phyloP scores from a whole-genome alignment of 768 basidiomycete species.

The Leccinum disarticulatum region DNA sequence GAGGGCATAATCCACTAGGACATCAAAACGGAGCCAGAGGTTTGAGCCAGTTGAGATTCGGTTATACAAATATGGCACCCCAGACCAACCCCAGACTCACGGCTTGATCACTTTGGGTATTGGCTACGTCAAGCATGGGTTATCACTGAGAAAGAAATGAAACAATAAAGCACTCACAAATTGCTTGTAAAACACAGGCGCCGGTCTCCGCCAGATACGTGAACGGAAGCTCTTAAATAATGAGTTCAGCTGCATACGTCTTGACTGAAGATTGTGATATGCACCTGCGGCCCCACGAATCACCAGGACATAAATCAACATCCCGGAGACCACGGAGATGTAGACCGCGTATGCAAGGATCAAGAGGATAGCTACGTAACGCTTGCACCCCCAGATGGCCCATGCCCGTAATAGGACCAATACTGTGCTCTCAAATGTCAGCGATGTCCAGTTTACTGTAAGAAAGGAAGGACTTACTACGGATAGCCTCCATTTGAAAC shows the following conservation, averaged over 20 bases:
- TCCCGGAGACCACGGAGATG: neutral
- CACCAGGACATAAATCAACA: neutral
- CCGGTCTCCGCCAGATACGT: neutral
- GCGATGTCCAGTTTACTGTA: neutral
- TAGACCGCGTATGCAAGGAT: slow-evolving; percentile 3
- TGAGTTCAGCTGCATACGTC: neutral
- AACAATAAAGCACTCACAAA: neutral
- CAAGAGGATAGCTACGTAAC: neutral
- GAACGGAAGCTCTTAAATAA: neutral
- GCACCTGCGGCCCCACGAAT: neutral
- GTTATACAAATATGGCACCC: neutral
- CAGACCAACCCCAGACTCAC: neutral
- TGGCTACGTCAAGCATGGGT: neutral
- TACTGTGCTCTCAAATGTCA: neutral
- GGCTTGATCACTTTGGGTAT: neutral
- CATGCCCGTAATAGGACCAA: slow-evolving; percentile 17
- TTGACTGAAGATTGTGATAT: neutral
- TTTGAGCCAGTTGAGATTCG: neutral
- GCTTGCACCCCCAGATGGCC: slow-evolving; percentile 16
- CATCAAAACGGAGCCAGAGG: neutral
- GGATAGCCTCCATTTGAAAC: slow-evolving; percentile 9
- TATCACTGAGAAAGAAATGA: neutral
- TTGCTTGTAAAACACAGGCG: neutral
- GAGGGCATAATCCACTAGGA: neutral
- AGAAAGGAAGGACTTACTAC: slow-evolving; percentile 2